Percentiles rank a stretch among this genome's conserved stretches.
These are phyloP conservation scores for Ophiosphaerella korrae DNA, from an alignment of 2,329 filamentous ascomycete genomes.

Conservation along the genomic window DNA sequence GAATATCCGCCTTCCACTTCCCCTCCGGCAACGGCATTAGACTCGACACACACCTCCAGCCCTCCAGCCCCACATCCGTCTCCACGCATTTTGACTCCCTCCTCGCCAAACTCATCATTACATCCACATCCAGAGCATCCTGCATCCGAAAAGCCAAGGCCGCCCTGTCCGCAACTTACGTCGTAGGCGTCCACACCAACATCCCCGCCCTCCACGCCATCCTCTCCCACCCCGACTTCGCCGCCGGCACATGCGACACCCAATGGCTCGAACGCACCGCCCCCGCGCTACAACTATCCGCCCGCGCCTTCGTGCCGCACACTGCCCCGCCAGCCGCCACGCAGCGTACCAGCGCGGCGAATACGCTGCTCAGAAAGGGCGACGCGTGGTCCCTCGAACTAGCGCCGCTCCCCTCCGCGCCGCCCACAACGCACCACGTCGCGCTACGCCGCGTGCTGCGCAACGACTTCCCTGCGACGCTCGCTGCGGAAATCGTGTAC, in stretches of 20 bases:
- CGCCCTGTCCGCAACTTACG: conserved; percentile 60
- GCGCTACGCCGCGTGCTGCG: conserved; percentile 59
- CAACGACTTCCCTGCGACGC: conserved; percentile 64
- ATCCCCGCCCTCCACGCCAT: conserved; percentile 61
- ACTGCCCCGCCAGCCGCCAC: too few species aligned
- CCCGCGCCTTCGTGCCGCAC: too few species aligned
- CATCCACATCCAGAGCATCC: conserved; percentile 58
- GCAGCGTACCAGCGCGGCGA: too few species aligned
- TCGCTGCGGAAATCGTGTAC: conserved; percentile 60
- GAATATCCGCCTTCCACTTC: conserved; percentile 59
- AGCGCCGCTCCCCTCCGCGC: conserved; percentile 28
- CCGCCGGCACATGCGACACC: conserved; percentile 56
- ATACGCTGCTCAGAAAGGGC: conserved; percentile 59
- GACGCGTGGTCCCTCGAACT: conserved; percentile 63
- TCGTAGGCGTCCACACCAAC: conserved; percentile 65
- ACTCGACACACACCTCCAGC: conserved; percentile 61
- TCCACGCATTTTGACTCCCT: conserved; percentile 64
- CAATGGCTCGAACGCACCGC: conserved; percentile 61
- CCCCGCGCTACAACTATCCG: conserved; percentile 37
- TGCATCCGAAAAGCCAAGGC: conserved; percentile 59
- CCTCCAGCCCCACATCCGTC: conserved; percentile 51
- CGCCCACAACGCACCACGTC: conserved; percentile 55
- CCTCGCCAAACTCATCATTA: conserved; percentile 64
- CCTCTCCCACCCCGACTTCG: conserved; percentile 57
- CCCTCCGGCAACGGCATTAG: conserved; percentile 64